phyloP scores from a whole-genome alignment of 805 yeast genomes.

The Cyberlindnera maritima region DNA sequence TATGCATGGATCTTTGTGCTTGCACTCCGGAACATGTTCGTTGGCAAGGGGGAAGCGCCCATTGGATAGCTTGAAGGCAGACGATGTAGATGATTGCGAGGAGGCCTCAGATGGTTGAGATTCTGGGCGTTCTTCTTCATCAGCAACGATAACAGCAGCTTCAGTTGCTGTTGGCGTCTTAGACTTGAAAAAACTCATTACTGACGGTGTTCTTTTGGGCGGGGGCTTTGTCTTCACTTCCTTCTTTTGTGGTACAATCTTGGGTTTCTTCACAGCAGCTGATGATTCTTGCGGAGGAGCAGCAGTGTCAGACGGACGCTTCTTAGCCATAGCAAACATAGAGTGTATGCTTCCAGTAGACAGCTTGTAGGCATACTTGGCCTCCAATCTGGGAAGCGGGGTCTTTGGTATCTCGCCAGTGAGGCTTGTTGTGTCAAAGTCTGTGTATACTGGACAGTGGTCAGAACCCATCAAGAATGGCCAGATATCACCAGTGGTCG shows the following conservation, averaged over 20 bases:
- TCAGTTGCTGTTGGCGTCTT: neutral
- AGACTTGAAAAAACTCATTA: conserved; percentile 16
- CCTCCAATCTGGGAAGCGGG: conserved; percentile 47
- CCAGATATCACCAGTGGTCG: conserved; percentile 51
- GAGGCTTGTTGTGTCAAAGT: conserved; percentile 37
- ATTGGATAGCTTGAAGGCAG: conserved; percentile 7
- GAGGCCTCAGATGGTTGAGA: neutral
- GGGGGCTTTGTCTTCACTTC: neutral
- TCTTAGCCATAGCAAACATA: conserved; percentile 33
- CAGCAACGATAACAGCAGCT: no score
- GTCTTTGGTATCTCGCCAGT: conserved; percentile 4
- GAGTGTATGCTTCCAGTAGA: conserved; percentile 33
- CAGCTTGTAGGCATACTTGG: conserved; percentile 44
- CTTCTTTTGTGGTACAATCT: conserved; percentile 14
- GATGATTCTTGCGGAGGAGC: neutral
- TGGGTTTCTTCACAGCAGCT: neutral
- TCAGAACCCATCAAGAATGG: conserved; percentile 81
- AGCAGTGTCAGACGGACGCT: conserved; percentile 4
- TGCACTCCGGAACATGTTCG: conserved; percentile 42
- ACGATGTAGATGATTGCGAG: neutral
- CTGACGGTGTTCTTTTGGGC: conserved; percentile 8
- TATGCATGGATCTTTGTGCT: conserved; percentile 45
- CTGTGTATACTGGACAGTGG: conserved; percentile 89
- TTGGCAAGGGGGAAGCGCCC: conserved; percentile 19
- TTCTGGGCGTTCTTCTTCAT: no score